Conservation (phyloP, 768 basidiomycete genomes). For the Cytidiella melzeri region DNA sequence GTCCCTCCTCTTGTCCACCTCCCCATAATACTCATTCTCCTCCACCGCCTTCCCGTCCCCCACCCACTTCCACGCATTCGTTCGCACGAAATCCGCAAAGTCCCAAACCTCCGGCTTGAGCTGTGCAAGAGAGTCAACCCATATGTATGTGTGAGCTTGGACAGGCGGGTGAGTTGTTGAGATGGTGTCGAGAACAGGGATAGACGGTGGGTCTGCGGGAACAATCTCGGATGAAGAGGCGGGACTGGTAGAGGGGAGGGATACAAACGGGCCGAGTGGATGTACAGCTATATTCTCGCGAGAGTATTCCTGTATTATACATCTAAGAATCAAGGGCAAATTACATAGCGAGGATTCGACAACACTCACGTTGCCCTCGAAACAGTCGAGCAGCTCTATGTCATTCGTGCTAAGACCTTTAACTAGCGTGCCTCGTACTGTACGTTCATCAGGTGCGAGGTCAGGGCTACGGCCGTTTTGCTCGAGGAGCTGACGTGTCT, state of each 20-base stretch:
- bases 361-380: conserved; percentile 71
- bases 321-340: not conserved
- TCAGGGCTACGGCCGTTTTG: conserved; percentile 25
- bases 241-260: conserved; percentile 27
- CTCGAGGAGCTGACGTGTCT: conserved; percentile 16
- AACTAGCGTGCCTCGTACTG: conserved; percentile 77
- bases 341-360: not conserved
- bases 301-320: conserved; percentile 58
- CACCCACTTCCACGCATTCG: conserved; percentile 78
- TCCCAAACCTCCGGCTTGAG: conserved; percentile 69
- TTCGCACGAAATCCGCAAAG: conserved; percentile 71
- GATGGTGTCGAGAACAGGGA: conserved; percentile 30
- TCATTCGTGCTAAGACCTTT: conserved; percentile 62
- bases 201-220: conserved; percentile 34
- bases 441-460: conserved; percentile 54
- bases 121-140: conserved; percentile 33
- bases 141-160: conserved; percentile 72
- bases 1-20: conserved; percentile 46
- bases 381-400: conserved; percentile 63
- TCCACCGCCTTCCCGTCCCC: conserved; percentile 33
- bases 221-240: conserved; percentile 21
- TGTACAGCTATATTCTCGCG: conserved; percentile 49
- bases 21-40: conserved; percentile 37
- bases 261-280: conserved; percentile 41
- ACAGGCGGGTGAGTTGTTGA: conserved; percentile 22